Evolutionary conservation across 148 eudicot genomes (phyloP).

Genomic region (Persicaria maculosa): DNA sequence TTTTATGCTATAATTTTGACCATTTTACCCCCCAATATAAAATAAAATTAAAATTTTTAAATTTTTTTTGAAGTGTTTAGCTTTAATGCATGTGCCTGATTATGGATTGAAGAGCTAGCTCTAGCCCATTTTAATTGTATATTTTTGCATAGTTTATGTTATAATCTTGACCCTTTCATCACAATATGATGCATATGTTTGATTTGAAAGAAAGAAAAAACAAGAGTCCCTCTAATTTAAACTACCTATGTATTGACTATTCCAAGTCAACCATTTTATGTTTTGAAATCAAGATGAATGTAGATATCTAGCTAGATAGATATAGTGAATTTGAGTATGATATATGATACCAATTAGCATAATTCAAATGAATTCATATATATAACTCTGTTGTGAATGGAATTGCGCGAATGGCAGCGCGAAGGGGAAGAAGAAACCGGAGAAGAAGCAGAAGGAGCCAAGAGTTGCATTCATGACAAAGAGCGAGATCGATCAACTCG

Average conservation of each 20-base stretch:
- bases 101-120: too few species aligned
- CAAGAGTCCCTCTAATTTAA: not conserved
- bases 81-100: too few species aligned
- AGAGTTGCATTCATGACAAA: slow-evolving; percentile 55
- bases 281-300: not conserved
- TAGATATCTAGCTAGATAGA: not conserved
- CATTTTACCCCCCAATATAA: not conserved
- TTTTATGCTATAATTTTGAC: slow-evolving; percentile 1
- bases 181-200: not conserved
- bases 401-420: not conserved
- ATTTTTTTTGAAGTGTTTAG: too few species aligned
- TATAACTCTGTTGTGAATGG: not conserved
- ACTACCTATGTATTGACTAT: not conserved
- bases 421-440: slow-evolving; percentile 31
- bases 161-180: not conserved
- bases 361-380: not conserved
- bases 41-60: too few species aligned
- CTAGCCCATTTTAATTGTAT: too few species aligned
- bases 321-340: not conserved
- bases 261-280: slow-evolving; percentile 3
- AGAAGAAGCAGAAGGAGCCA: slow-evolving; percentile 41
- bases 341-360: too few species aligned
- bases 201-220: not conserved
- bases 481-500: slow-evolving; percentile 53
- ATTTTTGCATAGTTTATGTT: not conserved